phyloP scores from a whole-genome alignment of 768 basidiomycete genomes.

The Xerocomus spinulosus region DNA sequence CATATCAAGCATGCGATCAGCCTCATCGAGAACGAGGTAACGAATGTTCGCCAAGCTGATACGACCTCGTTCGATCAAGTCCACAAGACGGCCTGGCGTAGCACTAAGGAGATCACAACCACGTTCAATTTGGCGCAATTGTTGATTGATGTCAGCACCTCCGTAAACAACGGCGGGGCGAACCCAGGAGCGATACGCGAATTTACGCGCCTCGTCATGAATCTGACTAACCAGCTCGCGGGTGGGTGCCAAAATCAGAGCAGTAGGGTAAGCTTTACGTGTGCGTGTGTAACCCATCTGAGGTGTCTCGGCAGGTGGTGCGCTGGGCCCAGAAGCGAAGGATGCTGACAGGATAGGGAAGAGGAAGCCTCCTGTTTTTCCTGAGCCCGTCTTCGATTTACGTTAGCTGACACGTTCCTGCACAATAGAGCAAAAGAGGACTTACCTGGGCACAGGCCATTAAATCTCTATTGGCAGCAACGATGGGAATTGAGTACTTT shows the following conservation, averaged over 20 bases:
- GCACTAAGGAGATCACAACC: conserved; percentile 97
- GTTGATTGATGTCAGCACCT: conserved; percentile 95
- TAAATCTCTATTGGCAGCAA: conserved; percentile 81
- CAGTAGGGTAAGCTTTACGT: conserved; percentile 94
- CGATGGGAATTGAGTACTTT: conserved; percentile 99
- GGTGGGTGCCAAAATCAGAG: conserved; percentile 96
- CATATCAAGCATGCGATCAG: conserved; percentile 99
- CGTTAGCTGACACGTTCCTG: conserved; percentile 16
- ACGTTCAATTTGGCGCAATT: conserved; percentile 90
- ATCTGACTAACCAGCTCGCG: conserved; percentile 99
- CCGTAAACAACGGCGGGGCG: conserved; percentile 98
- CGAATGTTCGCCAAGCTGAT: conserved; percentile 96
- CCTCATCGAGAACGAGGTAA: conserved; percentile 98
- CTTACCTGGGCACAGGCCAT: conserved; percentile 92
- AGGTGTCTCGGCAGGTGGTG: conserved; percentile 54
- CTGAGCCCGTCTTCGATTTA: conserved; percentile 84
- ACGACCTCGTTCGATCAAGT: conserved; percentile 95
- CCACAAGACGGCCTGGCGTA: conserved; percentile 96
- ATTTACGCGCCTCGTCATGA: conserved; percentile 98
- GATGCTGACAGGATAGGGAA: conserved; percentile 97
- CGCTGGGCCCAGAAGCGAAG: conserved; percentile 75
- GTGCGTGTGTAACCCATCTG: conserved; percentile 53
- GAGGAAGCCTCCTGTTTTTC: conserved; percentile 98
- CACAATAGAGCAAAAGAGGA: conserved; percentile 5
- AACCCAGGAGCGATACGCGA: conserved; percentile 99